Evolutionary conservation across 2,329 filamentous ascomycete genomes (phyloP).

Genomic region (Aureobasidium sp.): DNA sequence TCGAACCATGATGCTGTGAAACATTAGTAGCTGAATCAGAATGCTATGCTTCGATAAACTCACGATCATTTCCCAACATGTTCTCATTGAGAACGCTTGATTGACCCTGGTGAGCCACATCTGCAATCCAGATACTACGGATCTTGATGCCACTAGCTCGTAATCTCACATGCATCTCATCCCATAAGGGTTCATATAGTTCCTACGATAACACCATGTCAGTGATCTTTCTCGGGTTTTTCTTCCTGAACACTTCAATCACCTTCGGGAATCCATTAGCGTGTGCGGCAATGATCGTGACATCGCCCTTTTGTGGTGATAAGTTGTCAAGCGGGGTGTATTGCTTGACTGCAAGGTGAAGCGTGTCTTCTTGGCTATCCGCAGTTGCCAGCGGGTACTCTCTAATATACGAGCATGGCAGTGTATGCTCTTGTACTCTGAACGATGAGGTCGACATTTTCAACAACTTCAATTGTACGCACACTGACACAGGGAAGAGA

Average conservation of each 20-base stretch:
- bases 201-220: conserved; percentile 48
- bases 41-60: conserved; percentile 24
- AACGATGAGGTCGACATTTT: conserved; percentile 44
- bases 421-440: conserved; percentile 63
- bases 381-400: conserved; percentile 71
- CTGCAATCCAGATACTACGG: conserved; percentile 80
- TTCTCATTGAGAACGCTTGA: conserved; percentile 72
- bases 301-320: conserved; percentile 61
- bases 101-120: conserved; percentile 77
- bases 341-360: conserved; percentile 75
- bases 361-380: conserved; percentile 63
- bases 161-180: conserved; percentile 61
- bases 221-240: neutral
- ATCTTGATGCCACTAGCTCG: conserved; percentile 60
- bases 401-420: conserved; percentile 71
- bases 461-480: neutral
- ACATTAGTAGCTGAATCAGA: neutral
- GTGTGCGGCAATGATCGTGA: conserved; percentile 81
- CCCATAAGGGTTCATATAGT: conserved; percentile 87
- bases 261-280: conserved; percentile 86
- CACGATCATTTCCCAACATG: conserved; percentile 76
- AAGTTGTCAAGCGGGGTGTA: conserved; percentile 71
- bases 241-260: neutral
- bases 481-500: neutral
- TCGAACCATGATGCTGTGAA: conserved; percentile 75